Evolutionary conservation across 805 yeast genomes (phyloP).

Genomic region (Candida odintsovae): DNA sequence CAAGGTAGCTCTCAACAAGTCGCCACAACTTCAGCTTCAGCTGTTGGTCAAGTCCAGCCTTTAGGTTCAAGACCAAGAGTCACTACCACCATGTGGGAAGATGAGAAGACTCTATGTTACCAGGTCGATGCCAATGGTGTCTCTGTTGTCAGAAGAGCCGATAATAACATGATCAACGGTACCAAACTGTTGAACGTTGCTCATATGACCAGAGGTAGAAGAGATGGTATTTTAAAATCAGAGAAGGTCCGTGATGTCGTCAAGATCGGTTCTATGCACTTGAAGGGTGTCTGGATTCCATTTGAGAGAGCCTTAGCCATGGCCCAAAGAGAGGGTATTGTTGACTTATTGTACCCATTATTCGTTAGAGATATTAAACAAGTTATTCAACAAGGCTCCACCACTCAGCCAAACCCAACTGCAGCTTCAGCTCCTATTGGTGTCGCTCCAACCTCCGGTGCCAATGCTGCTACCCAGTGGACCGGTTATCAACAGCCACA

Average conservation of each 20-base stretch:
- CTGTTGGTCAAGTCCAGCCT: conserved; percentile 25
- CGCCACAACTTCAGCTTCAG: conserved; percentile 9
- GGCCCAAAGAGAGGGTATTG: conserved; percentile 76
- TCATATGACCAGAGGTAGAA: conserved; percentile 80
- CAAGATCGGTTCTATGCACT: conserved; percentile 81
- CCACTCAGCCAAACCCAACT: conserved; percentile 24
- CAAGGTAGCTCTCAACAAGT: conserved; percentile 7
- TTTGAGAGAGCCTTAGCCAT: conserved; percentile 75
- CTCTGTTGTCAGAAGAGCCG: conserved; percentile 77
- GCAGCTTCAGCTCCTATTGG: conserved; percentile 6
- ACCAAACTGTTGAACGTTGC: conserved; percentile 80
- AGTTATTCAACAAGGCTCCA: conserved; percentile 32
- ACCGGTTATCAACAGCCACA: conserved; percentile 3
- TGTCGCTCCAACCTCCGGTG: background rate
- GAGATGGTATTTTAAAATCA: conserved; percentile 78
- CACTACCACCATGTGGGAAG: conserved; percentile 89
- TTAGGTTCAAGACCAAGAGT: conserved; percentile 46
- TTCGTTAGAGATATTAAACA: conserved; percentile 69
- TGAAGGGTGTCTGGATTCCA: conserved; percentile 89
- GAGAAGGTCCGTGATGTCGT: conserved; percentile 77
- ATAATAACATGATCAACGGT: conserved; percentile 81
- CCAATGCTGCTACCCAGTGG: conserved; percentile 2
- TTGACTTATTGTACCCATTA: conserved; percentile 58
- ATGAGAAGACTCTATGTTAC: conserved; percentile 77
- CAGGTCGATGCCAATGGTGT: conserved; percentile 82